Conservation (phyloP, 1,284 basidiomycete species). For the Cutaneotrichosporon daszewskae region DNA sequence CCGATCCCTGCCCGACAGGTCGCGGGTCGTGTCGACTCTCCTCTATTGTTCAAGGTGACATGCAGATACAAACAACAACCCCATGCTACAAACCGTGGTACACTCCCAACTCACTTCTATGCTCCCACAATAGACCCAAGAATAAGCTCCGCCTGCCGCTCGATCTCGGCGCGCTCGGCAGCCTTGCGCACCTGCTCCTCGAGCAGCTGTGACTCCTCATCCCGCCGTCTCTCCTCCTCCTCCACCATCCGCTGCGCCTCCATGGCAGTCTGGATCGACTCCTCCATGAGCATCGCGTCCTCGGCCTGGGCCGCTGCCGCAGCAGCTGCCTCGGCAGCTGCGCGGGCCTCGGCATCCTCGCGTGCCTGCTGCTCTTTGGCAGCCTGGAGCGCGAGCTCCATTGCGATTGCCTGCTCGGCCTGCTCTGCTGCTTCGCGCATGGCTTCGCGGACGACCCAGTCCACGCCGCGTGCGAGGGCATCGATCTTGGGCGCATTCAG, state of each 20-base stretch:
- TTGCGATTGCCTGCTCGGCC: slow-evolving; percentile 29
- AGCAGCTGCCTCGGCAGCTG: slow-evolving; percentile 25
- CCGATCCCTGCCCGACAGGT: too few species aligned
- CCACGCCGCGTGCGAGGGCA: slow-evolving; percentile 35
- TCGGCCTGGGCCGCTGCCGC: slow-evolving; percentile 32
- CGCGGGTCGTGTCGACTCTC: too few species aligned
- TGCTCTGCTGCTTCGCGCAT: slow-evolving; percentile 39
- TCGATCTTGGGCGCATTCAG: slow-evolving; percentile 44
- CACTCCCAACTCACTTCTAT: too few species aligned
- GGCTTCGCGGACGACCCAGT: slow-evolving; percentile 39
- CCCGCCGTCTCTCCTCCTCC: slow-evolving; percentile 32
- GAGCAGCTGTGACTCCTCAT: slow-evolving; percentile 30
- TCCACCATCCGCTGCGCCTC: slow-evolving; percentile 34
- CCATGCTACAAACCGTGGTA: too few species aligned
- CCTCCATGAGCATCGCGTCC: slow-evolving; percentile 39
- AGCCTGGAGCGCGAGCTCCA: slow-evolving; percentile 37
- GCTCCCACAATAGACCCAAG: slow-evolving; percentile 40
- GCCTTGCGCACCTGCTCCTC: slow-evolving; percentile 35
- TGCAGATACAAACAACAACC: too few species aligned
- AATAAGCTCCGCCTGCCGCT: slow-evolving; percentile 39
- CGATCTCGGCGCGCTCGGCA: slow-evolving; percentile 37
- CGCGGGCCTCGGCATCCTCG: slow-evolving; percentile 36
- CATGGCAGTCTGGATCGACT: slow-evolving; percentile 37
- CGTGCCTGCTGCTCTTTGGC: slow-evolving; percentile 36
- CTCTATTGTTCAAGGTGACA: too few species aligned